Percentiles rank a stretch among this genome's conserved stretches.
Evolutionary conservation across 139 green algal genomes (phyloP).

Genomic region (Picochlorum sp.): DNA sequence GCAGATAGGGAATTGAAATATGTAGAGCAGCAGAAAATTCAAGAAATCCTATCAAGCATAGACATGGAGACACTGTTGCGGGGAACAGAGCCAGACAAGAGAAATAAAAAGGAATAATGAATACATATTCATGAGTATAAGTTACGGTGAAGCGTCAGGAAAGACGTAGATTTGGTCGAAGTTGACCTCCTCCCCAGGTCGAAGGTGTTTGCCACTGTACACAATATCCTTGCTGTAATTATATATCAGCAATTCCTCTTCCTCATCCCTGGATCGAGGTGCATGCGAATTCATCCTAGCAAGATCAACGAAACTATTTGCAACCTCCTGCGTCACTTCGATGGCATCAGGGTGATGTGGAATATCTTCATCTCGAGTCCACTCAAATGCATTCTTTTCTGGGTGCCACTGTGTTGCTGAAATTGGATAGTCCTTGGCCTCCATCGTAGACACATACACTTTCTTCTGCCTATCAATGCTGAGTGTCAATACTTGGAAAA

Average conservation of each 20-base stretch:
- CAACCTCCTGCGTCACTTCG: slow-evolving; percentile 38
- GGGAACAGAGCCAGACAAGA: too few species aligned
- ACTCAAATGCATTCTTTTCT: slow-evolving; percentile 81
- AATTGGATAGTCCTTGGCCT: slow-evolving; percentile 52
- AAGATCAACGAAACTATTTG: slow-evolving; percentile 64
- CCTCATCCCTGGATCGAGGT: slow-evolving; percentile 30
- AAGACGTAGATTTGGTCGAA: slow-evolving; percentile 75
- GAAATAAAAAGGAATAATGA: neutral
- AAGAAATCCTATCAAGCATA: too few species aligned
- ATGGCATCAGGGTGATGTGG: slow-evolving; percentile 48
- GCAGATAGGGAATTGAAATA: too few species aligned
- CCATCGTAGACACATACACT: slow-evolving; percentile 68
- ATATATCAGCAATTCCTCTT: slow-evolving; percentile 70
- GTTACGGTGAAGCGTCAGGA: slow-evolving; percentile 4
- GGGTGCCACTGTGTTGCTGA: slow-evolving; percentile 70
- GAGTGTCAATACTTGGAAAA: slow-evolving; percentile 63
- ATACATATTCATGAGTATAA: neutral
- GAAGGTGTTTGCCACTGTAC: slow-evolving; percentile 16
- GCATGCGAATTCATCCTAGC: slow-evolving; percentile 59
- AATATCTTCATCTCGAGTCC: slow-evolving; percentile 56
- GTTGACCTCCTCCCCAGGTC: slow-evolving; percentile 48
- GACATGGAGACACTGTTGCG: too few species aligned
- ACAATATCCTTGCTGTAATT: slow-evolving; percentile 39
- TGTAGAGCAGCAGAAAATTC: too few species aligned
- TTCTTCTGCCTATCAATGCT: slow-evolving; percentile 41